Evolutionary conservation across 1,284 basidiomycete genomes (phyloP), one percentile per base, ranked within the genome.

Genomic region (Trichosporon coremiiforme): DNA sequence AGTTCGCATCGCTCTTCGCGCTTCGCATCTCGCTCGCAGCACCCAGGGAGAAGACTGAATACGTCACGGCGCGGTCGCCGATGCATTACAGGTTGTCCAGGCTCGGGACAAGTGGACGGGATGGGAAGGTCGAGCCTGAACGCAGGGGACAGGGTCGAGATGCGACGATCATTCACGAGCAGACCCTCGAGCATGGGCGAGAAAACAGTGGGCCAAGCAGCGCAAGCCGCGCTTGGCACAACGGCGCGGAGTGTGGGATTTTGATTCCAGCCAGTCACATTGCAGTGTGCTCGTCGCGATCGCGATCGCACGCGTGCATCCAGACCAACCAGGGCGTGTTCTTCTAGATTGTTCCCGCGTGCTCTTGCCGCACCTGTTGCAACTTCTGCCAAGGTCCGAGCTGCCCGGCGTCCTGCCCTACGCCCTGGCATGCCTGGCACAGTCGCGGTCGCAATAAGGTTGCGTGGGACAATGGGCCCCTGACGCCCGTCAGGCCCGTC

Each of bases 261-360:
- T 15, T 17, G 3, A 45, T 45, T 45, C 41, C 41, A 45, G 41
- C 41, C 41, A 45, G 41, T 45, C 41, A 45, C 13, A 15, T 45
- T n/a, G 15, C 15, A n/a, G 41, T 15, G 1, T 9, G n/a, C 38
- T 2, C 38, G 41, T 38, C 41, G 41, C 41, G 17, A 15, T 15
- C 41, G 41, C 41, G 7, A 41, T 41, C 41, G 17, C 41, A 17
- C 41, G 15, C 41, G 15, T 4, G 2, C 15, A 45, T 38, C n/a
- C n/a, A 10, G 36, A 33, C 36, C 36, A 38, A 12, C 36, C n/a
- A n/a, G n/a, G n/a, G 36, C 10, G 4, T 8, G 33, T 12, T 12
- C 41, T 45, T 45, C 41, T 45, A 45, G 41, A 45, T 45, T 45
- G 41, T 45, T 45, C 41, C 41, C 41, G 41, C 41, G 41, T n/a